Percentiles rank a stretch among this genome's conserved stretches.
Conservation (phyloP, 2,329 filamentous ascomycete genomes). For the Dothideomycetes sp. region DNA sequence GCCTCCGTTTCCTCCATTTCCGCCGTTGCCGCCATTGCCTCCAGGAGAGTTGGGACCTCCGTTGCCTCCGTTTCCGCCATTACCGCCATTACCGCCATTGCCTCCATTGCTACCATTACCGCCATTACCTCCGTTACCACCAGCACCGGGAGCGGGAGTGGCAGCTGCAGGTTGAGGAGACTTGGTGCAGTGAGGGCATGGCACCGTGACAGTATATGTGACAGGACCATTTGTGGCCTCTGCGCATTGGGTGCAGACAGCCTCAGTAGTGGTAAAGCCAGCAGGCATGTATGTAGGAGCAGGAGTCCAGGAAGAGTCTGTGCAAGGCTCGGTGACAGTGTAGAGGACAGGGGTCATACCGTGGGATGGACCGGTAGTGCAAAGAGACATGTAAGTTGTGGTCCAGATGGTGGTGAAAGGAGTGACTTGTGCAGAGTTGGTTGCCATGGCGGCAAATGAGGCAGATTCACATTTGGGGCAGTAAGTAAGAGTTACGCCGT, state of each 20-base stretch:
- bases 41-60: constrained; percentile 7
- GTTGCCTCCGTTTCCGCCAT: background rate
- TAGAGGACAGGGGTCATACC: constrained; percentile 23
- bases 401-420: constrained; percentile 29
- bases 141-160: constrained; percentile 14
- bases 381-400: constrained; percentile 26
- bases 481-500: constrained; percentile 28
- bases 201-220: constrained; percentile 28
- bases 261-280: constrained; percentile 27
- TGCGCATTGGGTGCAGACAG: constrained; percentile 25
- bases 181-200: constrained; percentile 23
- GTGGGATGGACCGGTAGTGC: constrained; percentile 23
- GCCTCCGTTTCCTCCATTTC: constrained; percentile 11
- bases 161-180: constrained; percentile 14
- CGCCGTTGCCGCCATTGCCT: constrained; percentile 14
- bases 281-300: constrained; percentile 26
- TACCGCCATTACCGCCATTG: constrained; percentile 3
- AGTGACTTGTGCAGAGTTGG: constrained; percentile 15
- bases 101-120: constrained; percentile 7
- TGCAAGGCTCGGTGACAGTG: constrained; percentile 30
- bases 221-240: constrained; percentile 22
- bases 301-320: constrained; percentile 23
- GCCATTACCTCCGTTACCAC: constrained; percentile 7
- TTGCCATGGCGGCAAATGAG: constrained; percentile 10
- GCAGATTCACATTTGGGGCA: constrained; percentile 26